Conservation (phyloP, 1,139 yeast species). For the Nadsonia commutata region DNA sequence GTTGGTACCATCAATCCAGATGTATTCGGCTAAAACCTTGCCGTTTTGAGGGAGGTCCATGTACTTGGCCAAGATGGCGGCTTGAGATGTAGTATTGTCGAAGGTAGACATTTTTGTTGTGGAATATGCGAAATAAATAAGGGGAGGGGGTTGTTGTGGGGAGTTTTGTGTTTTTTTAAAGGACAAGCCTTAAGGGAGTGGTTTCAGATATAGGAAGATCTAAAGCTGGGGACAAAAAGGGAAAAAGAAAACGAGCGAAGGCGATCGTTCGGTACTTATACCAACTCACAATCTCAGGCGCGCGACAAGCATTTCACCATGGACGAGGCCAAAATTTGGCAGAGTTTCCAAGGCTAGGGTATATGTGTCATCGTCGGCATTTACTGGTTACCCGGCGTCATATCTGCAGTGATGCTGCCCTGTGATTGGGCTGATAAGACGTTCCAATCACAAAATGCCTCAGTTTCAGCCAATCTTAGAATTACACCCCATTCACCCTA, state of each 20-base stretch:
- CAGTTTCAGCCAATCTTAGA: not conserved
- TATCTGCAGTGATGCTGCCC: not conserved
- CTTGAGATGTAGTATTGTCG: not conserved
- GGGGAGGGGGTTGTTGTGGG: not conserved
- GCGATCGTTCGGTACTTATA: not conserved
- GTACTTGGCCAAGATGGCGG: slow-evolving; percentile 34
- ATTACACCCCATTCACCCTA: no score
- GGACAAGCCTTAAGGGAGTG: not conserved
- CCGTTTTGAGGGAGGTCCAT: slow-evolving; percentile 76
- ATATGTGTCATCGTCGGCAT: not conserved
- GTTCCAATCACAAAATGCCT: not conserved
- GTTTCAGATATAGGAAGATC: not conserved
- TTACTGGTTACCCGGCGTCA: not conserved
- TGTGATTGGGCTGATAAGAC: not conserved
- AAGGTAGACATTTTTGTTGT: not conserved
- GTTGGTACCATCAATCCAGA: slow-evolving; percentile 95
- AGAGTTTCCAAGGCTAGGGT: not conserved
- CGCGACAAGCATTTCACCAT: no score
- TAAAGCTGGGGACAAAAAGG: not conserved
- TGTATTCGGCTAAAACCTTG: slow-evolving; percentile 82
- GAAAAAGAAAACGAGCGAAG: not conserved
- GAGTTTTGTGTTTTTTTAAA: not conserved
- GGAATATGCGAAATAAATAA: not conserved
- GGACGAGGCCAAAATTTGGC: no score
- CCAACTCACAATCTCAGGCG: not conserved